Conservation (phyloP, 495 filamentous ascomycete species). For the Extremus antarcticus region DNA sequence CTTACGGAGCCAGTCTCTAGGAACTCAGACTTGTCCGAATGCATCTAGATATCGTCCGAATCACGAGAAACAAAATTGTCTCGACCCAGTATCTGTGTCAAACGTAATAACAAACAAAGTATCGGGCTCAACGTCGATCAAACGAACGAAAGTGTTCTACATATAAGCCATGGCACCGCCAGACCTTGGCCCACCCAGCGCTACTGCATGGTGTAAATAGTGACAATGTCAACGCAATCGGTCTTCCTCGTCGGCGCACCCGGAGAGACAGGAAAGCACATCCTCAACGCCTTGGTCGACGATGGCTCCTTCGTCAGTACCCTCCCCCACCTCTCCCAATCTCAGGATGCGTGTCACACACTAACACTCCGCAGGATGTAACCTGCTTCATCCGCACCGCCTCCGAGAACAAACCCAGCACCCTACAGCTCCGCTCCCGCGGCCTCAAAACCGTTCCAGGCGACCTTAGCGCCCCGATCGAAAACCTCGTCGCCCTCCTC, state of each 20-base stretch:
- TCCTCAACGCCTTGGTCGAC: neutral
- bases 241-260: neutral
- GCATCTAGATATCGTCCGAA: too few species aligned
- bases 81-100: too few species aligned
- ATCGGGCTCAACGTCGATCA: too few species aligned
- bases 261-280: neutral
- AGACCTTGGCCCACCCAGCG: too few species aligned
- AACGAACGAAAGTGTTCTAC: too few species aligned
- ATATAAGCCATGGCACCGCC: too few species aligned
- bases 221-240: too few species aligned
- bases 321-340: neutral
- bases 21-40: too few species aligned
- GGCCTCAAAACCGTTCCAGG: constrained; percentile 7
- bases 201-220: too few species aligned
- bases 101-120: too few species aligned
- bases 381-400: neutral
- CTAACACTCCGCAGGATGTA: neutral
- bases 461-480: neutral
- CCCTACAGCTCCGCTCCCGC: neutral
- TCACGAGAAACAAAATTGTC: too few species aligned
- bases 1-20: too few species aligned
- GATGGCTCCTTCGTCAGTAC: neutral
- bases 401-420: constrained; percentile 8
- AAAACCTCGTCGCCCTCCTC: neutral
- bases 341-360: neutral